A percentile compares a stretch with the other conserved stretches of the same genome.
phyloP scores from a whole-genome alignment of 768 basidiomycete genomes.

The Gelatoporia subvermispora region DNA sequence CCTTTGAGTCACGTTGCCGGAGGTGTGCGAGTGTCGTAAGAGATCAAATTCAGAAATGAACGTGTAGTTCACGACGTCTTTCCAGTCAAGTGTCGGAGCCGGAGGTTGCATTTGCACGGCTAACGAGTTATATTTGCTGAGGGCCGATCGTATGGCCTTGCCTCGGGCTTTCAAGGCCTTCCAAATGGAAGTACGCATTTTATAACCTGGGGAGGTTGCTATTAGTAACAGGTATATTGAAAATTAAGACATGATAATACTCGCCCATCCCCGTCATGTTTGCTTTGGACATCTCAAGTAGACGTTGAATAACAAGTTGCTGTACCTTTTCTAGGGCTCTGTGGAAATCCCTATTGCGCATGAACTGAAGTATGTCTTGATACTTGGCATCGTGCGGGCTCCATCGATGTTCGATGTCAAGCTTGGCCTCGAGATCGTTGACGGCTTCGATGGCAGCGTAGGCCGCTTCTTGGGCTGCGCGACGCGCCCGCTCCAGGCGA shows the following conservation, averaged over 20 bases:
- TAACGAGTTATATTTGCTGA: constrained; percentile 3
- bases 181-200: constrained; percentile 4
- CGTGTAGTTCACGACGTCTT: constrained; percentile 4
- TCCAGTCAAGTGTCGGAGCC: constrained; percentile 1
- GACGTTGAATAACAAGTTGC: background rate
- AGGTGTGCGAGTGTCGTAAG: background rate
- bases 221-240: background rate
- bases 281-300: constrained; percentile 3
- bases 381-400: background rate
- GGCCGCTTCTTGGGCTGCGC: background rate
- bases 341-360: background rate
- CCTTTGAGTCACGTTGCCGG: background rate
- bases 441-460: background rate
- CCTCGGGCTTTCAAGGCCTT: constrained; percentile 3
- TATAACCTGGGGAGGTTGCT: no score
- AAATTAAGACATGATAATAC: background rate
- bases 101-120: constrained; percentile 1
- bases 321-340: background rate
- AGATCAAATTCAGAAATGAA: constrained; percentile 4
- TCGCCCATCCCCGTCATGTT: constrained; percentile 1
- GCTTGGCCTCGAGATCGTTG: background rate
- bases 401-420: background rate
- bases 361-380: background rate
- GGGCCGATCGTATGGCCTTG: constrained; percentile 1
- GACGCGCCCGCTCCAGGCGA: background rate